Conservation (phyloP, 2,329 filamentous ascomycete species). For the Xylaria sp. region DNA sequence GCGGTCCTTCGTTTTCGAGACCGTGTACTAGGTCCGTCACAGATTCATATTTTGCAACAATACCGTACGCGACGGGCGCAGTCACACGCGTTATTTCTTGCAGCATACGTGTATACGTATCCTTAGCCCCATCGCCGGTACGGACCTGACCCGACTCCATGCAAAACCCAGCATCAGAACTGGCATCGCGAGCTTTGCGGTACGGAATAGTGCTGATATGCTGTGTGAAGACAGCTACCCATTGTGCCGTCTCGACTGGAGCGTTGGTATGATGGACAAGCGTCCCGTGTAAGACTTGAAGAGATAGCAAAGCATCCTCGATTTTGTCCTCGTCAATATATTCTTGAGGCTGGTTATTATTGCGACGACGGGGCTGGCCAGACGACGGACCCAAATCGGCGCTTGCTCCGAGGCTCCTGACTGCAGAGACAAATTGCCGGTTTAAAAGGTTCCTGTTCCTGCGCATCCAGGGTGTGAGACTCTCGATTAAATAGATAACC, state of each 20-base stretch:
- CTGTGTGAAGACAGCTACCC: conserved; percentile 79
- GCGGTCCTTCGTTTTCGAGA: conserved; percentile 67
- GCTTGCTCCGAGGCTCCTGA: conserved; percentile 60
- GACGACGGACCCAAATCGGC: conserved; percentile 42
- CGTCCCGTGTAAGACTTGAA: conserved; percentile 74
- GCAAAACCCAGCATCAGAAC: conserved; percentile 73
- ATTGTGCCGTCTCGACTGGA: conserved; percentile 73
- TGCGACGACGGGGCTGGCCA: conserved; percentile 50
- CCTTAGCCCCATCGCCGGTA: conserved; percentile 70
- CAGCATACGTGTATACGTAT: conserved; percentile 79
- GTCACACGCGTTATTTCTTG: conserved; percentile 79
- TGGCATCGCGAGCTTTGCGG: conserved; percentile 62
- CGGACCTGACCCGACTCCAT: conserved; percentile 83
- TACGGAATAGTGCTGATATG: conserved; percentile 82
- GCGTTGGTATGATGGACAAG: conserved; percentile 75
- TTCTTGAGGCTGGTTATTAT: conserved; percentile 54
- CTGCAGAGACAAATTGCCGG: conserved; percentile 72
- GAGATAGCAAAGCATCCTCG: conserved; percentile 74
- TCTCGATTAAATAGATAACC: conserved; percentile 78
- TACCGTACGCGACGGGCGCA: conserved; percentile 75
- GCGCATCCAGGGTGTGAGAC: conserved; percentile 71
- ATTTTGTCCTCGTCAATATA: conserved; percentile 74
- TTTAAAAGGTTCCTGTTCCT: conserved; percentile 76
- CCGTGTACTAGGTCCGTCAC: conserved; percentile 68
- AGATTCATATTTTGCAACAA: conserved; percentile 68